Evolutionary conservation across 2,329 filamentous ascomycete species (phyloP), one percentile per base, ranked within the genome.

Genomic region (Pseudogymnoascus sp.): DNA sequence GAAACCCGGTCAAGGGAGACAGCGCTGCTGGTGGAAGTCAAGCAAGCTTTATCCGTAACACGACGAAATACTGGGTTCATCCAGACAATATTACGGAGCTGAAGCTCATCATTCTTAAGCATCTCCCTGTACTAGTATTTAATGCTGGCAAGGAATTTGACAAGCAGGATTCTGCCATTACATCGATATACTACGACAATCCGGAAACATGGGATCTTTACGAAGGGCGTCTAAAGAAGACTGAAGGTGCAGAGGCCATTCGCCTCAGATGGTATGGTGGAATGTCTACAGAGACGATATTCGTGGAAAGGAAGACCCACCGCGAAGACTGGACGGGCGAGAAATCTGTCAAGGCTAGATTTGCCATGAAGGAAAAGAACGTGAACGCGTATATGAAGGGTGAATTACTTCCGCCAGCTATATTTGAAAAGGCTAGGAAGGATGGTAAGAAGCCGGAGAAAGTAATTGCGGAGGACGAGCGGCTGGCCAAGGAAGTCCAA

Each of bases 21-120:
- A 91, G 91, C 69, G 81, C 93, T 7, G 95, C 95, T 15, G 95
- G 95, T 70, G 95, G 93, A 63, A 86, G 84, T 67, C 95, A 99
- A 77, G 93, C 93, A 73, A 97, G 89, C 80, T 99, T 99, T 73
- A 87, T 99, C 66, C 90, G 95, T 65, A 91, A 97, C 74, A 99
- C 95, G 0, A 99, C 95, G 33, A 99, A 99, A 77, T 99, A 99
- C 79, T 99, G 95, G 95, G 95, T 99, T 53, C 95, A 99, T 73
- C 91, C 90, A 2, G 95, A 97, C 77, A 99, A 99, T 73, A 95
- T 99, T 70, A 97, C 95, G 4, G 95, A 99, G 78, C 78, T 99
- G 66, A 99, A 99, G 80, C 87, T 99, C 75, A 93, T 99, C 73
- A 93, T 99, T 73, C 81, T 99, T 62, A 97, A 99, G 82, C 95